Evolutionary conservation across 2,329 filamentous ascomycete genomes (phyloP), one percentile per base, ranked within the genome.

Genomic region (Aspergillus tanneri): DNA sequence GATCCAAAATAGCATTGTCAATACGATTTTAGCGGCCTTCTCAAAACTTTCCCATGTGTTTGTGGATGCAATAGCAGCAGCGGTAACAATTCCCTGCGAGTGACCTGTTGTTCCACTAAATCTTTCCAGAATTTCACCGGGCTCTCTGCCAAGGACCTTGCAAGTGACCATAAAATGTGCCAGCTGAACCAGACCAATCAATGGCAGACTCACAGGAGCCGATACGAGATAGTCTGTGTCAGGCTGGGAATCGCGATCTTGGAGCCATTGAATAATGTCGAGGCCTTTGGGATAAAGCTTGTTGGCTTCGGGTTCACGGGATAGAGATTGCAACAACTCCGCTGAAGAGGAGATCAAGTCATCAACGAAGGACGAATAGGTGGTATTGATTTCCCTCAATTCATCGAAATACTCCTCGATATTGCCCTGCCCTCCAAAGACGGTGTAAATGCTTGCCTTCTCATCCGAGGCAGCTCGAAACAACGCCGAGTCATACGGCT

Each of bases 401-500:
- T 99, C 93, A 60, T 99, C 92, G 64, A 99, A 99, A 74, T 99
- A 99, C 74, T 99, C 95, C 73, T 99, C 92, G 56, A 99, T 97
- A 72, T 99, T 99, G 61, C 93, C 93, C 71, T 99, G 93, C 5
- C 93, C 93, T 51, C 93, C 93, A 59, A 97, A 96, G 53, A 99
- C 90, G 57, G 86, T 91, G 76, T 96, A 99, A 51, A 99, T 82
- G 61, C 83, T 86, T 46, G 91, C 91, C 47, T 85, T 84, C 53
- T 83, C 86, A 54, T 96, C 91, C 38, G 87, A 85, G 8, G 90
- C 90, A 42, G 93, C 92, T 59, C 93, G 83, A 66, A 96, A 83
- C 38, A 99, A 81, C 27, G 93, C 95, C 32, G 95, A 97, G 68
- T 96, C 88, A 69, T 99, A 92, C 22, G 89, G 83, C 74, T 90